A percentile compares a stretch with the other conserved stretches of the same genome.
Conservation (phyloP, 1,284 basidiomycete species). For the Cryptococcus sp. region DNA sequence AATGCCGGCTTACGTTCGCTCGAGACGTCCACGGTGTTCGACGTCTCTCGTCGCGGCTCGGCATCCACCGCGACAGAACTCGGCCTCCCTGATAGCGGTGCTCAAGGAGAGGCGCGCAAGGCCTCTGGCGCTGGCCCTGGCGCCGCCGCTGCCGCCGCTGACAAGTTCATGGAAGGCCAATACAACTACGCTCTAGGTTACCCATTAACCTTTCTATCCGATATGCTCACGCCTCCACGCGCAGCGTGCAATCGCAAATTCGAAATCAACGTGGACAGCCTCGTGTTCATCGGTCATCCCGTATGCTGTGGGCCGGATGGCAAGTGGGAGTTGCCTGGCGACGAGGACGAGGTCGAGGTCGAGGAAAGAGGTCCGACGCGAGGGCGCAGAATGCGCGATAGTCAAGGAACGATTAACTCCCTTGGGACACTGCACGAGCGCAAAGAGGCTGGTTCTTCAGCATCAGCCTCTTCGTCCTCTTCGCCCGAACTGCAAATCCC, state of each 20-base stretch:
- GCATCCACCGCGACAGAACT: slow-evolving; percentile 14
- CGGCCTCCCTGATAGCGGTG: slow-evolving; percentile 1
- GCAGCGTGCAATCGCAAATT: slow-evolving; percentile 92
- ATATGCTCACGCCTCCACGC: slow-evolving; percentile 73
- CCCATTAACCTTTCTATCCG: slow-evolving; percentile 75
- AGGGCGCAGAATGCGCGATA: slow-evolving; percentile 18
- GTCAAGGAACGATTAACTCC: slow-evolving; percentile 6
- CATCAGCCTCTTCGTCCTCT: background rate
- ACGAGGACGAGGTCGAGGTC: slow-evolving; percentile 27
- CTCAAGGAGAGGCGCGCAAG: no score
- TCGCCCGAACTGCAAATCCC: background rate
- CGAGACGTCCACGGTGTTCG: slow-evolving; percentile 14
- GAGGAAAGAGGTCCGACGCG: slow-evolving; percentile 16
- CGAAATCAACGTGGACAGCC: slow-evolving; percentile 85
- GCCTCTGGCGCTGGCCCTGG: background rate
- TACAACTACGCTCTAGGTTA: slow-evolving; percentile 65
- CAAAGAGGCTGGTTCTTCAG: slow-evolving; percentile 8
- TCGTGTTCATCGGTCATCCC: slow-evolving; percentile 95
- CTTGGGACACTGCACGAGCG: slow-evolving; percentile 31
- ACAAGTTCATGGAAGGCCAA: slow-evolving; percentile 34
- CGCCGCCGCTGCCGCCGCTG: slow-evolving; percentile 9
- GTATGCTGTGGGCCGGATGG: slow-evolving; percentile 78
- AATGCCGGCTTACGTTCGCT: slow-evolving; percentile 7
- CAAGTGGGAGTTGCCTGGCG: slow-evolving; percentile 57
- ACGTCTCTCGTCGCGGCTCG: slow-evolving; percentile 13